phyloP scores from a whole-genome alignment of 139 green algal species.

The Picochlorum sp. region DNA sequence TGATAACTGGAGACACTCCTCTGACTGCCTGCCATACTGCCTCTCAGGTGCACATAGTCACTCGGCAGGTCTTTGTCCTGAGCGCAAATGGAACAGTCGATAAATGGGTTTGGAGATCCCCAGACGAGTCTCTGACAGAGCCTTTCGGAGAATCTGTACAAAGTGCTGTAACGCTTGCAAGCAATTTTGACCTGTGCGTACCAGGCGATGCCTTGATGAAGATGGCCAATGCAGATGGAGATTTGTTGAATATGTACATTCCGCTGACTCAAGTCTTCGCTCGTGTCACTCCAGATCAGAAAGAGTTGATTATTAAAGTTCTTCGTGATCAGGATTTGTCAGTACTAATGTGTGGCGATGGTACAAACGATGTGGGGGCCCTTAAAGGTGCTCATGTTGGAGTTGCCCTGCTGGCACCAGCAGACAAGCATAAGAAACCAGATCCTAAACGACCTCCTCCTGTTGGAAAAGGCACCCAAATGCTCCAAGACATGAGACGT shows the following conservation, averaged over 20 bases:
- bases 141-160: slow-evolving; percentile 33
- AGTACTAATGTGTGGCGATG: slow-evolving; percentile 95
- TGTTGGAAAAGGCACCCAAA: slow-evolving; percentile 23
- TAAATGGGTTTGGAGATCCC: slow-evolving; percentile 47
- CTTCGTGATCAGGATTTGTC: slow-evolving; percentile 53
- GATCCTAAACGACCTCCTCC: neutral
- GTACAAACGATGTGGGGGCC: slow-evolving; percentile 96
- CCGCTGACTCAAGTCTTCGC: slow-evolving; percentile 74
- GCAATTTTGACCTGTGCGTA: slow-evolving; percentile 78
- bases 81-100: neutral
- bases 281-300: slow-evolving; percentile 86
- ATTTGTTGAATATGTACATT: slow-evolving; percentile 30
- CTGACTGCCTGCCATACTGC: slow-evolving; percentile 82
- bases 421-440: neutral
- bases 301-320: slow-evolving; percentile 88
- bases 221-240: slow-evolving; percentile 38
- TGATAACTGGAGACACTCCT: slow-evolving; percentile 87
- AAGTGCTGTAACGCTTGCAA: slow-evolving; percentile 50
- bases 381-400: slow-evolving; percentile 86
- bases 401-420: slow-evolving; percentile 64
- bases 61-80: slow-evolving; percentile 63
- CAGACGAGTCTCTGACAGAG: slow-evolving; percentile 44
- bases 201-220: slow-evolving; percentile 68
- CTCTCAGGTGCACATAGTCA: slow-evolving; percentile 77
- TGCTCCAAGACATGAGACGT: slow-evolving; percentile 44